Base-by-base conservation (phyloP, 345 rosid species). In the Populus tremula region DNA sequence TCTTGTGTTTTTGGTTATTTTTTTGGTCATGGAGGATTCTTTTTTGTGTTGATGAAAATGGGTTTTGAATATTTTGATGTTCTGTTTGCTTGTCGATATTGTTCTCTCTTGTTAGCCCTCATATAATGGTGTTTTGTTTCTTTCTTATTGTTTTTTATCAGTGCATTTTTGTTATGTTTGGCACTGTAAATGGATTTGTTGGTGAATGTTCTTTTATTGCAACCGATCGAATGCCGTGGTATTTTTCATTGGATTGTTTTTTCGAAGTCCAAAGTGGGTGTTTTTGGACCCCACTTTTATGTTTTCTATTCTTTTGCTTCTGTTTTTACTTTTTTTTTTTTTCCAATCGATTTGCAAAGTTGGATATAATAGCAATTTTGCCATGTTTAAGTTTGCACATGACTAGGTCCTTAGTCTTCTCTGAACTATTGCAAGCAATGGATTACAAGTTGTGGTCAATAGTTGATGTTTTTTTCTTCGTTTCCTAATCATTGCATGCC, bases 31-130 rank as follows among this genome's bases (percentile, higher is more conserved):
- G n/a, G n/a, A 18, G 41, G 41, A 45, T 73, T 74, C 16, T 59
- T 73, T 29, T 64, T 35, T 17, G 50, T 20, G 54, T 70, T 35
- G 21, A 70, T 65, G 64, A 12, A 72, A 63, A 66, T 62, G 80
- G 63, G 50, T 35, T 45, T 6, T 43, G 11, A 21, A 14, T 76
- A 18, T 43, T 77, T 21, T 20, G 29, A 20, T 10, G 12, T 61
- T 61, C 29, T 61, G 8, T 77, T 59, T 70, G 75, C 74, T 39
- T 70, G 39, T 62, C 29, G 47, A 47, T 47, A 47, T 47, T 47
- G 17, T 13, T 45, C 17, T 45, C 50, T 31, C n/a, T 25, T 33
- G n/a, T 33, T 11, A 18, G 27, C n/a, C 23, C 38, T 14, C 62
- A 9, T 13, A 43, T 5, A n/a, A 65, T 49, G 17, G 38, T 8